A percentile compares a stretch with the other conserved stretches of the same genome.
Conservation (phyloP, 768 basidiomycete genomes). For the Lanmaoa pseudosensibilis region DNA sequence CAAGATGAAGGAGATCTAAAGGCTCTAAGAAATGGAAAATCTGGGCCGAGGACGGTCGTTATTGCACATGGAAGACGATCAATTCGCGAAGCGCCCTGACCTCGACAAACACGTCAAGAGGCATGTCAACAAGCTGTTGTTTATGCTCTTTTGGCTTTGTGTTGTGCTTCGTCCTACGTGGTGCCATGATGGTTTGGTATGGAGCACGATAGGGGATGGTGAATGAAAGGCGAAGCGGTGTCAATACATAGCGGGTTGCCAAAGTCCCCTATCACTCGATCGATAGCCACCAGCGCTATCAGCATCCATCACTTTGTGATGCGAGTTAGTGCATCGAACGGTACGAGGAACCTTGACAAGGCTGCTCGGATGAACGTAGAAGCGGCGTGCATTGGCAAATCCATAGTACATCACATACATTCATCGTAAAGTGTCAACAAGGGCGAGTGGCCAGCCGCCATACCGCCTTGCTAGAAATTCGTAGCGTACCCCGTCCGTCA, state of each 20-base stretch:
- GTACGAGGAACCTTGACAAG: too few relatives aligned
- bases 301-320: too few relatives aligned
- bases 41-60: background rate
- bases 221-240: background rate
- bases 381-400: background rate
- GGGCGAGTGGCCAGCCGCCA: background rate
- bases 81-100: background rate
- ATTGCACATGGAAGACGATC: background rate
- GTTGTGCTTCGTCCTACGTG: background rate
- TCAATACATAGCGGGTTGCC: background rate
- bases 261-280: background rate
- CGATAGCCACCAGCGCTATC: too few relatives aligned
- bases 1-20: conserved; percentile 32
- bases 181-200: conserved; percentile 3
- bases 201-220: too few relatives aligned
- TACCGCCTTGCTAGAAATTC: background rate
- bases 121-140: conserved; percentile 6
- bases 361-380: background rate
- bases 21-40: conserved; percentile 33
- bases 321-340: too few relatives aligned
- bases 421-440: conserved; percentile 15
- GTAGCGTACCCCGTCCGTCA: conserved; percentile 6
- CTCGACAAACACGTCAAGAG: conserved; percentile 17
- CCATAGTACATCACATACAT: conserved; percentile 13
- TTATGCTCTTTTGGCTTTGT: background rate